Base-by-base conservation (phyloP, 1,284 basidiomycete genomes). In the Gomphus bonarii region DNA sequence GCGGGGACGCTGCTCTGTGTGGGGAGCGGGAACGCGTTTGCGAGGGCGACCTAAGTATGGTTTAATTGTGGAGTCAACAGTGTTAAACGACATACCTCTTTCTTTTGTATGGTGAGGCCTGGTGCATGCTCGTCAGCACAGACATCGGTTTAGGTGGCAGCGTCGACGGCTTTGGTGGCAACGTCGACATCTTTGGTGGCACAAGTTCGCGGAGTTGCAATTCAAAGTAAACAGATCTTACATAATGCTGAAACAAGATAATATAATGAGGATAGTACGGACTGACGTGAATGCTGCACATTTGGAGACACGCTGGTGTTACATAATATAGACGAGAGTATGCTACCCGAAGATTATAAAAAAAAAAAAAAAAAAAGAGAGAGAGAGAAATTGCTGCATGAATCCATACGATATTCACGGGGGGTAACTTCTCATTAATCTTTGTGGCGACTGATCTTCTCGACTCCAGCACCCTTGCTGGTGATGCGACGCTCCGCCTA, bases 371-470 rank as follows among this genome's bases (percentile, higher is more conserved):
- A 18, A 40, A n/a, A 6, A 16, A 6, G 12, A 40, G 6, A n/a
- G 7, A n/a, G 38, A 3, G 43, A 43, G 42, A 18, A 10, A 43
- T 9, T 43, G 18, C 42, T 8, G 20, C 20, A 20, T 12, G 43
- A 44, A 18, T 10, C 16, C 2, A 40, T 6, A 18, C n/a, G n/a
- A 44, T 44, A 44, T 11, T 9, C 43, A 10, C 9, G 43, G 10
- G 20, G 22, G 10, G 20, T 9, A 10, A 18, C 4, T 44, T 8
- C 4, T 2, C 36, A 25, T 61, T 59, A 66, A 12, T 73, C 69
- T 62, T 75, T 72, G 62, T 86, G 85, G 62, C 82, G 72, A 65
- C 79, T 82, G 62, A 87, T 74, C 70, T 85, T 85, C 72, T 88
- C 85, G 42, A 88, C 78, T 31, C 84, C 82, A 11, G 85, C 85